Evolutionary conservation across 2,329 filamentous ascomycete genomes (phyloP), one percentile per base, ranked within the genome.

Genomic region (Beauveria sp.): DNA sequence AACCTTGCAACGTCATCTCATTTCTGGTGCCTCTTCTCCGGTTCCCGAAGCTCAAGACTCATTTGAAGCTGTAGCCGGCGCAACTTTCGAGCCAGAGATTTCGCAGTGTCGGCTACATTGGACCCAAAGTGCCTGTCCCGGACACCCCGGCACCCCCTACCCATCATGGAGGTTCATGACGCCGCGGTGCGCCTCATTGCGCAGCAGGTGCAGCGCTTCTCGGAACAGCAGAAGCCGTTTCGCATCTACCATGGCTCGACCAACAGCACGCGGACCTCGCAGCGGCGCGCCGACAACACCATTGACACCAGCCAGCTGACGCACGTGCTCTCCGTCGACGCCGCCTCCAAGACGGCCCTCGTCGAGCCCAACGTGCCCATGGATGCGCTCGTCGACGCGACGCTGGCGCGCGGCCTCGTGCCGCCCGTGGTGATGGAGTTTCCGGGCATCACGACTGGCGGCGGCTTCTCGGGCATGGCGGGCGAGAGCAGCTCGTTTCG

Each of bases 171-270:
- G 24, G 70, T 72, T 22, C 81, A 83, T 67, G 67, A 78, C 24
- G 67, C 69, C 3, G 73, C 75, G 9, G 79, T 83, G n/a, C 63
- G 69, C 20, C 67, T 69, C 58, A 75, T 83, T 52, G 73, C 80
- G 0, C 67, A 70, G 37, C 72, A 76, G 24, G 73, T 83, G 37
- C 71, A 71, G 62, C 67, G 75, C 5, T 82, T 83, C 65, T 70
- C 78, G 57, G 67, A 71, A 3, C 69, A 66, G 8, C 71, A 75
- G 62, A 71, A 77, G 68, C 82, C 86, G 2, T 92, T 90, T 72
- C 81, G 88, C n/a, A 86, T 92, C 69, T 89, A 85, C 67, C 89
- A 92, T 73, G 89, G 89, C 63, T 85, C 87, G 0, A 91, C 89
- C 28, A 91, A 90, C 75, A 90, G 85, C 72, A 92, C 89, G 43